Evolutionary conservation across 495 filamentous ascomycete genomes (phyloP), one percentile per base, ranked within the genome.

Genomic region (Penicillium desertorum): DNA sequence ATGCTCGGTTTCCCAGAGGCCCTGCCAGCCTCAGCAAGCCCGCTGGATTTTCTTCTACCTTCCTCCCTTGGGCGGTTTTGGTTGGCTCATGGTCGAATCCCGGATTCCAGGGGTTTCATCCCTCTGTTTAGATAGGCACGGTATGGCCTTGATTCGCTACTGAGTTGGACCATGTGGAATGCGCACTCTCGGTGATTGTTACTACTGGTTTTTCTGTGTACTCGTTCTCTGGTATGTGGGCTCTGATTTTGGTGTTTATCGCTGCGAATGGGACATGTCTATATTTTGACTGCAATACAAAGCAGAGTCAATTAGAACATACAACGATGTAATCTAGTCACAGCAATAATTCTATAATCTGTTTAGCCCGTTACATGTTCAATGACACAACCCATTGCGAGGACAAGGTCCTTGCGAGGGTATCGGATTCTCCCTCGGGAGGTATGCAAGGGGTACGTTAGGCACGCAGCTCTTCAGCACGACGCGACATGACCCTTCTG

Each of bases 21-120:
- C 23, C 22, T 25, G 9, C 41, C 34, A 39, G 36, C 44, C 37
- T 41, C 32, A 43, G 2, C 25, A 22, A n/a, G 19, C 9, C 8
- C 11, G 20, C 36, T 8, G 2, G 10, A 29, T 32, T 44, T 51
- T 20, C 30, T 51, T 22, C n/a, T 51, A 0, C 45, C 32, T n/a
- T 22, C 32, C 55, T 55, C 23, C 56, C 51, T 58, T 59, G 50
- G 49, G 14, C 10, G 7, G 4, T 23, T 22, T n/a, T 37, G 47
- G 27, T 14, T 58, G 45, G 57, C 36, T 37, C 12, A 3, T 48
- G 4, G n/a, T 47, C 12, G 10, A 39, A 30, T 45, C 25, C 41
- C 19, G 46, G 41, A 63, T 63, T 54, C 61, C 58, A 61, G 44
- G 54, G 54, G 58, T 50, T 54, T 58, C 50, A 63, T 32, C 39